These are phyloP conservation scores for Trichophyton schoenleinii DNA, from an alignment of 2,329 filamentous ascomycete species.

Conservation along the genomic window DNA sequence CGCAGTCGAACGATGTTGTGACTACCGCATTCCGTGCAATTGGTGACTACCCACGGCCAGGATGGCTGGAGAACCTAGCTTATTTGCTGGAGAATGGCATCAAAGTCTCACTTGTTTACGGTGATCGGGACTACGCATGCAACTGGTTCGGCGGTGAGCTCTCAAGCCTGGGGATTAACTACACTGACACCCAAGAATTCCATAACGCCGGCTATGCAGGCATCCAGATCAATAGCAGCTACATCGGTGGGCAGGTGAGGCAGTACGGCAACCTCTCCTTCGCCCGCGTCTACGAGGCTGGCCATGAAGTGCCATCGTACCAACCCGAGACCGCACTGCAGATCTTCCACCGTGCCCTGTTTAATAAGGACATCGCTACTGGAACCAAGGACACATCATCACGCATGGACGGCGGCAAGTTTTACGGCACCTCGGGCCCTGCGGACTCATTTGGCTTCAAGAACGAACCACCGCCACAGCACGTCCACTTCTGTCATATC, in stretches of 20 bases:
- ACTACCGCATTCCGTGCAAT: neutral
- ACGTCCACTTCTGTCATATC: neutral
- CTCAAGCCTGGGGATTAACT: conserved; percentile 39
- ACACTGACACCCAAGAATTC: conserved; percentile 35
- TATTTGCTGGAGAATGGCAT: conserved; percentile 40
- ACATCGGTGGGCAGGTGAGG: conserved; percentile 36
- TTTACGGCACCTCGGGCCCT: neutral
- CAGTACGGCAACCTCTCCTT: conserved; percentile 40
- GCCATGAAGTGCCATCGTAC: conserved; percentile 29
- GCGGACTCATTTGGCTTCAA: neutral
- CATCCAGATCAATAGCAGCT: conserved; percentile 28
- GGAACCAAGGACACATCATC: conserved; percentile 12
- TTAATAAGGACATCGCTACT: conserved; percentile 24
- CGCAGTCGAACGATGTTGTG: conserved; percentile 41
- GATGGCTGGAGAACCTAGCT: conserved; percentile 21
- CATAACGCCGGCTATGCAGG: conserved; percentile 38
- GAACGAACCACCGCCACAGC: neutral
- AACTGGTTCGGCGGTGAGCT: conserved; percentile 47
- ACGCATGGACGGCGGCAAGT: neutral
- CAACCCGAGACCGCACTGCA: conserved; percentile 28
- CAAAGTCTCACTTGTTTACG: conserved; percentile 40
- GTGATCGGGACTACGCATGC: conserved; percentile 42
- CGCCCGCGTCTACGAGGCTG: conserved; percentile 36
- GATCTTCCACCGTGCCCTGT: conserved; percentile 27
- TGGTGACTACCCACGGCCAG: neutral